phyloP scores from a whole-genome alignment of 179 eudicot species.

The Nepenthes alata region DNA sequence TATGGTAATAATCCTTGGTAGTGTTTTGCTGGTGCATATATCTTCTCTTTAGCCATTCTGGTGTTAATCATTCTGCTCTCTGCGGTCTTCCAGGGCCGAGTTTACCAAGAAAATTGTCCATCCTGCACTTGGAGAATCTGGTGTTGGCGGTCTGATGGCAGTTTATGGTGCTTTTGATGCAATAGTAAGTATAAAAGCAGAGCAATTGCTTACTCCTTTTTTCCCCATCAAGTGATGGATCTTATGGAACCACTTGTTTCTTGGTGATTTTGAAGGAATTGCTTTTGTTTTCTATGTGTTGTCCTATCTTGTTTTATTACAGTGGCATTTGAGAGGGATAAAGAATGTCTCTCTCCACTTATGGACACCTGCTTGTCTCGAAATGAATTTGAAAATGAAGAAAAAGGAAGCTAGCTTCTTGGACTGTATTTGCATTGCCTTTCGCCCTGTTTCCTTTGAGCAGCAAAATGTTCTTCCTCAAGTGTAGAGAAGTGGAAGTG shows the following conservation, averaged over 20 bases:
- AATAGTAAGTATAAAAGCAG: slow-evolving; percentile 41
- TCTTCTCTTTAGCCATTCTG: background rate
- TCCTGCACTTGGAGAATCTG: slow-evolving; percentile 85
- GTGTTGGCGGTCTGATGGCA: slow-evolving; percentile 93
- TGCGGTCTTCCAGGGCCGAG: slow-evolving; percentile 52
- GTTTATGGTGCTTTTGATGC: slow-evolving; percentile 91
- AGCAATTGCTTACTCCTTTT: background rate
- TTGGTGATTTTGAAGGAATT: too few relatives aligned
- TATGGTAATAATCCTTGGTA: slow-evolving; percentile 40
- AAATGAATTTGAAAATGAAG: too few relatives aligned
- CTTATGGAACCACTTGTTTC: background rate
- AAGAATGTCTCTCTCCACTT: too few relatives aligned
- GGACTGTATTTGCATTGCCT: too few relatives aligned
- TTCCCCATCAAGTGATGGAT: background rate
- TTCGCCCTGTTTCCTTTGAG: too few relatives aligned
- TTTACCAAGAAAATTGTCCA: slow-evolving; percentile 69
- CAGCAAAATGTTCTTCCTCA: too few relatives aligned
- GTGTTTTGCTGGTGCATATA: background rate
- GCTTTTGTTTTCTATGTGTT: too few relatives aligned
- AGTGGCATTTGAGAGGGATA: too few relatives aligned
- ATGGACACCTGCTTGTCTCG: too few relatives aligned
- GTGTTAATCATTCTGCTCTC: background rate
- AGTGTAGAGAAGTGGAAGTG: too few relatives aligned
- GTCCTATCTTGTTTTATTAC: too few relatives aligned
- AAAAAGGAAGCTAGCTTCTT: too few relatives aligned